Evolutionary conservation across 352 stramenopile species (phyloP), one percentile per base, ranked within the genome.

Genomic region (Pythium utonaiense): DNA sequence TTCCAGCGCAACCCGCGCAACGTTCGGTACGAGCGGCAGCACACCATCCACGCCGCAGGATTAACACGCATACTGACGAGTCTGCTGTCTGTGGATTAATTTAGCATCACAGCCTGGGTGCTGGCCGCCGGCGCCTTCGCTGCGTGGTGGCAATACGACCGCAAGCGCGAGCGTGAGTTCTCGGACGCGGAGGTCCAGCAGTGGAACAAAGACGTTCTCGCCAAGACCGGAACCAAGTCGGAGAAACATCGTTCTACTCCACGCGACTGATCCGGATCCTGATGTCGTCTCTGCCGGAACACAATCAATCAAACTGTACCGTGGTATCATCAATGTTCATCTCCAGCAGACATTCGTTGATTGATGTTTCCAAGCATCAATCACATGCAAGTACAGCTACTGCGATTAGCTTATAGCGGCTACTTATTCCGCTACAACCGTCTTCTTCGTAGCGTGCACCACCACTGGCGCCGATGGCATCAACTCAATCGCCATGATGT

Each of bases 151-250:
- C 60, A 78, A 52, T 75, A 87, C 54, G 79, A 89, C 56, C 53
- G 68, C 42, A 78, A 78, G 77, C 77, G 79, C 58, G 73, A 73
- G 57, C 73, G 74, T 54, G 71, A 83, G 64, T 89, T 89, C 61
- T 73, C 75, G 16, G 57, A 57, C 16, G 50, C 57, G 19, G 79
- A 89, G 33, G 42, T 69, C 12, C 55, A 55, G 30, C 45, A 77
- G 58, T 89, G 79, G 79, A 89, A 89, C 59, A 62, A 82, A 31
- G 69, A 81, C 21, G 70, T 89, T 44, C 66, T 89, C 31, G 62
- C 62, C 56, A 77, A 78, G 60, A 72, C 56, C 9, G 45, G 45
- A 38, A 70, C 66, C 57, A 73, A 70, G 57, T 73, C 66, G 10
- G 62, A 73, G 58, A 64, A 58, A 34, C 24, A 71, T 49, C 64